phyloP scores from a whole-genome alignment of 164 flowering plant species.

The Nymphaea colorata region DNA sequence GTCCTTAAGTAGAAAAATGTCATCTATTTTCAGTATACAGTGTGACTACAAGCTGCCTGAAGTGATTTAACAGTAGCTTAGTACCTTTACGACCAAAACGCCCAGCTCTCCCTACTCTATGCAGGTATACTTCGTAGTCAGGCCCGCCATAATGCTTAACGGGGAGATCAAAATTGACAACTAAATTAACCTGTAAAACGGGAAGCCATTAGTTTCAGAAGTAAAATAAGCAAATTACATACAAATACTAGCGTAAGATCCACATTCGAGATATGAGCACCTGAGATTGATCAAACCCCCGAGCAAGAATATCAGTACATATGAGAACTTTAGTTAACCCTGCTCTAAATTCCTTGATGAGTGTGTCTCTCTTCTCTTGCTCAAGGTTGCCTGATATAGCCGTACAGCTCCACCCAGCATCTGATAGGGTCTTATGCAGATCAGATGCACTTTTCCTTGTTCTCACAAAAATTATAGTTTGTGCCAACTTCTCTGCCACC shows the following conservation, averaged over 20 bases:
- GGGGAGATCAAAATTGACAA: slow-evolving; percentile 65
- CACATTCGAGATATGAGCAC: slow-evolving; percentile 16
- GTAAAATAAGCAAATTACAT: not conserved
- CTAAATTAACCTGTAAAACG: slow-evolving; percentile 62
- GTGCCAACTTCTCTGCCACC: slow-evolving; percentile 72
- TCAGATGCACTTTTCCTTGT: slow-evolving; percentile 43
- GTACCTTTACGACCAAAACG: slow-evolving; percentile 96
- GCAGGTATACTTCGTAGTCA: slow-evolving; percentile 82
- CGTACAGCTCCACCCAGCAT: slow-evolving; percentile 64
- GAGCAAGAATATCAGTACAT: slow-evolving; percentile 87
- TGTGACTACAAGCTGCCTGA: too few relatives aligned
- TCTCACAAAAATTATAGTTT: slow-evolving; percentile 77
- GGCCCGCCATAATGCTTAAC: slow-evolving; percentile 27
- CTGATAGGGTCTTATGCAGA: slow-evolving; percentile 44
- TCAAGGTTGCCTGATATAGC: slow-evolving; percentile 66
- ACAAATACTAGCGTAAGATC: not conserved
- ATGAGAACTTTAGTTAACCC: slow-evolving; percentile 87
- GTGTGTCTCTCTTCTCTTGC: slow-evolving; percentile 66
- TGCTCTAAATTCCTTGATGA: slow-evolving; percentile 80
- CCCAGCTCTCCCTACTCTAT: slow-evolving; percentile 92
- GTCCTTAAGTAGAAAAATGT: too few relatives aligned
- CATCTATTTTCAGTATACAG: too few relatives aligned
- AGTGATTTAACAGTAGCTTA: too few relatives aligned
- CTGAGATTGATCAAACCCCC: slow-evolving; percentile 96
- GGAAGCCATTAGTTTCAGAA: slow-evolving; percentile 2